Evolutionary conservation across 192 early-diverging fungal species (phyloP), one percentile per base, ranked within the genome.

Genomic region (Entomortierella beljakovae): DNA sequence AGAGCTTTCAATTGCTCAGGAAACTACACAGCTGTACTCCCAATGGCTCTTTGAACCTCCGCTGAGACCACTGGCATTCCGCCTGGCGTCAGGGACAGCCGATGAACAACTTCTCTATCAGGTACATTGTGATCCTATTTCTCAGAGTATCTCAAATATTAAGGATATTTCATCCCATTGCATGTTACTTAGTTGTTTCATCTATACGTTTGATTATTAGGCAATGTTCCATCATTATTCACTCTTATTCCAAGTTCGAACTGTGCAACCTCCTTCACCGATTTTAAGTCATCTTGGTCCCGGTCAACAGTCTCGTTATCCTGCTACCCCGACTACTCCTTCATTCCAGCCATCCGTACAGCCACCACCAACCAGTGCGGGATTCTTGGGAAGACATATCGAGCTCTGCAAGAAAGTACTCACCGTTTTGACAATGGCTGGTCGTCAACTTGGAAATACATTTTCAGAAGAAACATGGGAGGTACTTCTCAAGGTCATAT

Each of bases 381-480:
- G 61, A 18, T 69, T 73, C 3, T 32, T 85, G 15, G 81, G 84
- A 26, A 76, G 86, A 51, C 93, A 95, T 61, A 83, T 94, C 48
- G 91, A 90, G 50, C 73, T 96, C 10, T 96, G 94, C 74, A 90
- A 92, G 73, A 82, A 86, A 34, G 89, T 90, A 0, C 83, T 96
- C 1, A 82, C 83, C 0, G 85, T 93, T 0, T 52, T 95, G 10
- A 82, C 85, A 9, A 88, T 82, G 68, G 89, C 90, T 22, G 90
- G 86, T 9, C 81, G 90, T 55, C 87, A 88, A 9, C 71, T 92
- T 15, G 88, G 87, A 1, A 53, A 68, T n/a, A 62, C 66, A 42
- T 89, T 94, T 50, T 88, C 89, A 1, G 80, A 88, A 60, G 91
- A 92, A 37, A 96, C 94, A 0, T 96, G 95, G 95, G 84, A 86